Evolutionary conservation across 2,329 filamentous ascomycete species (phyloP).

Genomic region (Fusarium succisae): DNA sequence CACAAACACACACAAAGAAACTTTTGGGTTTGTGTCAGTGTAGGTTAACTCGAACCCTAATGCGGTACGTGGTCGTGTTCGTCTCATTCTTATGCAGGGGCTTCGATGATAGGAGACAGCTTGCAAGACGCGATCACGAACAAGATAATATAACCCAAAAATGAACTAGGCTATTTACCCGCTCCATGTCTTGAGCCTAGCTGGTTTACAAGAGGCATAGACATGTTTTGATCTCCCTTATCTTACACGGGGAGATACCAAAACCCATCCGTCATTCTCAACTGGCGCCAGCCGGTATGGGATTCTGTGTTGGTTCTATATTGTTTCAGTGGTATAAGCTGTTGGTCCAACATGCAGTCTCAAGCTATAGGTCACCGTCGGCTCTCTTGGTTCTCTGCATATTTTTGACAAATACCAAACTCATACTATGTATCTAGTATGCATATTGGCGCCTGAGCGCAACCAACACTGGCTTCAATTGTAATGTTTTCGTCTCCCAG

Average conservation of each 20-base stretch:
- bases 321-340: constrained; percentile 1
- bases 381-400: neutral
- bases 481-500: neutral
- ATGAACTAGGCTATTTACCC: constrained; percentile 15
- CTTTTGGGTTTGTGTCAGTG: neutral
- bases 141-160: constrained; percentile 10
- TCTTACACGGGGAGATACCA: constrained; percentile 1
- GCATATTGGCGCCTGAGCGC: constrained; percentile 6
- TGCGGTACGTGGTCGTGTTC: neutral
- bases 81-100: neutral
- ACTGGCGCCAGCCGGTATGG: neutral
- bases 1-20: neutral
- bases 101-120: neutral
- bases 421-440: neutral
- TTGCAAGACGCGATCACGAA: constrained; percentile 9
- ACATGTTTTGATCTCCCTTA: constrained; percentile 27
- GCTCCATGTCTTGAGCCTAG: constrained; percentile 24
- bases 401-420: neutral
- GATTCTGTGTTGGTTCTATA: constrained; percentile 12
- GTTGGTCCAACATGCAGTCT: neutral
- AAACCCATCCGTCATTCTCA: neutral
- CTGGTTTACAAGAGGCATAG: neutral
- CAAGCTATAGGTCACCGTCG: neutral
- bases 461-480: neutral
- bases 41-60: constrained; percentile 4